Evolutionary conservation across 345 rosid genomes (phyloP).

Genomic region (Populus davidiana): DNA sequence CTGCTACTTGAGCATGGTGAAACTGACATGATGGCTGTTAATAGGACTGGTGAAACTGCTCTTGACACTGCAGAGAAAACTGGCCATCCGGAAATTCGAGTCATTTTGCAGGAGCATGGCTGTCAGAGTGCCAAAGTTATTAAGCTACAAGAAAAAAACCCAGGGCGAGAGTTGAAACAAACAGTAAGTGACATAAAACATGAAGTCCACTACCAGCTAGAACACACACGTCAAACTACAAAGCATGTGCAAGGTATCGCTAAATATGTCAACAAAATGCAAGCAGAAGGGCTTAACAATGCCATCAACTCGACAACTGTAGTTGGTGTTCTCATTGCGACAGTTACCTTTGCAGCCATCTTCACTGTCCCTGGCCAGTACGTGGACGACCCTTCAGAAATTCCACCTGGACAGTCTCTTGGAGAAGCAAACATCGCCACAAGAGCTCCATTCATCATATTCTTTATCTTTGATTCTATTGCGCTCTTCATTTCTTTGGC

Average conservation of each 20-base stretch:
- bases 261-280: slow-evolving; percentile 83
- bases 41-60: slow-evolving; percentile 71
- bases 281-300: slow-evolving; percentile 83
- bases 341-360: slow-evolving; percentile 91
- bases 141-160: slow-evolving; percentile 48
- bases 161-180: slow-evolving; percentile 79
- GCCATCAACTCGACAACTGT: slow-evolving; percentile 93
- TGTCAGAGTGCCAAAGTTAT: slow-evolving; percentile 62
- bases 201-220: slow-evolving; percentile 86
- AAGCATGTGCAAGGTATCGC: slow-evolving; percentile 85
- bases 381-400: slow-evolving; percentile 44
- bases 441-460: slow-evolving; percentile 60
- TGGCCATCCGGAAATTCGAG: slow-evolving; percentile 46
- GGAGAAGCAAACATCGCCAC: slow-evolving; percentile 85
- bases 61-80: slow-evolving; percentile 85
- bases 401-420: slow-evolving; percentile 43
- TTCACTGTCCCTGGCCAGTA: slow-evolving; percentile 93
- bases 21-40: slow-evolving; percentile 51
- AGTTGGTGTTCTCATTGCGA: slow-evolving; percentile 88
- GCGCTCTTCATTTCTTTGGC: slow-evolving; percentile 93
- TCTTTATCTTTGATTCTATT: slow-evolving; percentile 75
- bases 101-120: slow-evolving; percentile 56
- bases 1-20: slow-evolving; percentile 50
- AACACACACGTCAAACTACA: slow-evolving; percentile 84
- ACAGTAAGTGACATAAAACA: slow-evolving; percentile 95